A percentile compares a stretch with the other conserved stretches of the same genome.
Conservation (phyloP, 1,284 basidiomycete species). For the Taiwanofungus camphoratus region DNA sequence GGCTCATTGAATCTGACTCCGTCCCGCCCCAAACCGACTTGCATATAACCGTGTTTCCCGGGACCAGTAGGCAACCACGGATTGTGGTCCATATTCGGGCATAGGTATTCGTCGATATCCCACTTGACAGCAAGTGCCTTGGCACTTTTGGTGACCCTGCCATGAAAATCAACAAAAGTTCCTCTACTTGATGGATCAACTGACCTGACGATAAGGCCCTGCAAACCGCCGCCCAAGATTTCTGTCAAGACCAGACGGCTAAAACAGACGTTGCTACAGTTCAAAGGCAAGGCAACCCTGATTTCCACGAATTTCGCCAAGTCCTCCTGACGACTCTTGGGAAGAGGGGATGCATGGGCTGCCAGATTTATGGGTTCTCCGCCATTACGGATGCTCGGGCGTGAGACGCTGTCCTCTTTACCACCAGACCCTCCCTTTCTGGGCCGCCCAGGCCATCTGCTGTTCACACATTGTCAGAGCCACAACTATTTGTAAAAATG, state of each 20-base stretch:
- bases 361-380: constrained; percentile 9
- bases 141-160: constrained; percentile 14
- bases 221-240: constrained; percentile 16
- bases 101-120: constrained; percentile 16
- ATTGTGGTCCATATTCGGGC: constrained; percentile 22
- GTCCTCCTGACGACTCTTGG: constrained; percentile 8
- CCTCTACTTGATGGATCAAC: not conserved
- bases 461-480: no score
- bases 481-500: no score
- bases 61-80: constrained; percentile 19
- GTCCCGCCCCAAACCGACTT: constrained; percentile 20
- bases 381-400: not conserved
- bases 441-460: not conserved
- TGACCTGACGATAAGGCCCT: constrained; percentile 19
- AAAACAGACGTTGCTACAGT: constrained; percentile 11
- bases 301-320: constrained; percentile 12
- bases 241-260: constrained; percentile 15
- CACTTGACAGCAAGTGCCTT: constrained; percentile 13
- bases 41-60: constrained; percentile 21
- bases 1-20: constrained; percentile 14
- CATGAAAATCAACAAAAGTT: not conserved
- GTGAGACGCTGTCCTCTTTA: not conserved
- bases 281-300: constrained; percentile 7
- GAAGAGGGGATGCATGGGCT: constrained; percentile 12
- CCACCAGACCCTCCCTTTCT: constrained; percentile 6